Evolutionary conservation across 352 stramenopile genomes (phyloP), one percentile per base, ranked within the genome.

Genomic region (Phytopythium mirpurense): DNA sequence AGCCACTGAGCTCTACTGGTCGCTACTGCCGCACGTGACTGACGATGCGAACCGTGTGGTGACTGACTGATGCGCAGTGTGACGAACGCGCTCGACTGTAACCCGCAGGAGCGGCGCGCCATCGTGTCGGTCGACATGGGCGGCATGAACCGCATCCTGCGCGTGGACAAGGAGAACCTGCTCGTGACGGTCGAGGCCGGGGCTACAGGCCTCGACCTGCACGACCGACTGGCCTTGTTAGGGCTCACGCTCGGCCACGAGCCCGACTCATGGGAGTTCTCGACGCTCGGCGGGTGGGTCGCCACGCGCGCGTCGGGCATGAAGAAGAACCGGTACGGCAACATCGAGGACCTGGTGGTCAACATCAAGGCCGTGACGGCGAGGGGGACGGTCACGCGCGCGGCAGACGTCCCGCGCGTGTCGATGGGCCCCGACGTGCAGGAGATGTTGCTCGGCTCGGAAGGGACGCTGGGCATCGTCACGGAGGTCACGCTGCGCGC

Each of bases 81-180:
- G 11, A 84, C 80, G 3, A 87, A 74, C 31, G 80, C 80, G 16
- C 67, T 91, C 14, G 55, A 67, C 29, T 91, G 80, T 56, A 67
- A 72, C 35, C 54, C 75, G 0, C 62, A 73, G 0, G 91, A 98
- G 56, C 56, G 73, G 45, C 81, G 92, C 16, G 87, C 86, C 7
- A 97, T 98, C 57, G 78, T 98, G 31, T 97, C 88, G 34, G 71
- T 98, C 19, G 93, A 98, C 68, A 92, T 98, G 81, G 89, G 88
- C 51, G 66, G 80, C 38, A 97, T 98, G 92, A 76, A 74, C 46
- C 57, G 65, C 0, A 88, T 87, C 47, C 44, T 86, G 31, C 65
- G 56, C 49, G 72, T 93, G 0, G 83, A 96, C 59, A 68, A 78
- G 44, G 77, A 90, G 32, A 96, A 98, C 78, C 94, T 96, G 64